phyloP scores from a whole-genome alignment of 495 filamentous ascomycete species.

The Talaromyces nanjingensis region DNA sequence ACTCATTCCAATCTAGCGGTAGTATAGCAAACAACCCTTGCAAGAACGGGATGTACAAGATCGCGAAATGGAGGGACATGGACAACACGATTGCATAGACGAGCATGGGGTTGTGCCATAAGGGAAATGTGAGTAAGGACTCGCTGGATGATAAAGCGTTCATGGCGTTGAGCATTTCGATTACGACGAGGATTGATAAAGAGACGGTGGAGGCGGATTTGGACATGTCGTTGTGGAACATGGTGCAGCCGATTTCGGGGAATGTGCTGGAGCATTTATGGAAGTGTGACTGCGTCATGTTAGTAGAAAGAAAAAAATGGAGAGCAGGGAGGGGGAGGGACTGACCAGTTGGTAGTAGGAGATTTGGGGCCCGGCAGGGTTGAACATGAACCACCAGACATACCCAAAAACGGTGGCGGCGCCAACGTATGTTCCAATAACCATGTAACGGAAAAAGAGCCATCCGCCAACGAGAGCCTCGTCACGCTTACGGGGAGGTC shows the following conservation, averaged over 20 bases:
- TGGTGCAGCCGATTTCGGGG: conserved; percentile 86
- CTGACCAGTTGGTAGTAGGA: conserved; percentile 76
- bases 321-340: not conserved
- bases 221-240: conserved; percentile 85
- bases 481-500: conserved; percentile 83
- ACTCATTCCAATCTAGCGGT: conserved; percentile 82
- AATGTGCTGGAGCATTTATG: conserved; percentile 84
- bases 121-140: conserved; percentile 82
- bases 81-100: conserved; percentile 90
- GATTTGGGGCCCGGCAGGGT: conserved; percentile 86
- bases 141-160: conserved; percentile 95
- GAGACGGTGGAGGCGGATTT: conserved; percentile 94
- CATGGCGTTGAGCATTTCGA: conserved; percentile 99
- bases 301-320: conserved; percentile 1
- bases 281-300: conserved; percentile 62
- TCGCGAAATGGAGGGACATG: conserved; percentile 93
- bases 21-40: conserved; percentile 87
- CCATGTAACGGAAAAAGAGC: conserved; percentile 96
- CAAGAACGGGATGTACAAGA: conserved; percentile 88
- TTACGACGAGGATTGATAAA: conserved; percentile 86
- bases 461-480: conserved; percentile 88
- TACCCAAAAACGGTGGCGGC: conserved; percentile 94
- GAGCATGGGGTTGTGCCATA: conserved; percentile 96
- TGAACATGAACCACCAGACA: conserved; percentile 99
- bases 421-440: conserved; percentile 93